Evolutionary conservation across 2,329 filamentous ascomycete species (phyloP).

Genomic region (Aspergillus piperis): DNA sequence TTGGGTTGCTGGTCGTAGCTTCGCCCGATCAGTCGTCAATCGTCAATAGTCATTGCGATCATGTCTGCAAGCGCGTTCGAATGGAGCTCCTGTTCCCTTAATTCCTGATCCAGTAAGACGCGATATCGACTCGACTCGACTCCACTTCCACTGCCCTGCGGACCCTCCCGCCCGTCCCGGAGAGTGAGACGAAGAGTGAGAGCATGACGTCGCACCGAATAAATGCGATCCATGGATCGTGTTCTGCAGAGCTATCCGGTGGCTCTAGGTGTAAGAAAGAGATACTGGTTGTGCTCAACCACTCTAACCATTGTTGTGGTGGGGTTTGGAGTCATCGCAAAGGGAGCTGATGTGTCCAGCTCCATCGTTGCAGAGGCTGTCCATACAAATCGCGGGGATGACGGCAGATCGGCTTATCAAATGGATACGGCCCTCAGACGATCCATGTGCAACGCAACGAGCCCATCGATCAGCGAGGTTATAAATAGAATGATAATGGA

Average conservation of each 20-base stretch:
- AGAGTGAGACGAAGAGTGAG: background rate
- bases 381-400: background rate
- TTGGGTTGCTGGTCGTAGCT: background rate
- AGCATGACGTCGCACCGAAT: background rate
- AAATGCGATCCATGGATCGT: background rate
- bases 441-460: conserved; percentile 4
- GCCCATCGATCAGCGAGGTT: background rate
- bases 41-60: background rate
- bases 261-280: background rate
- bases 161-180: conserved; percentile 9
- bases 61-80: background rate
- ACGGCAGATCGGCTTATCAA: conserved; percentile 2
- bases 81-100: background rate
- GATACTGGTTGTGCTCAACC: background rate
- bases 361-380: background rate
- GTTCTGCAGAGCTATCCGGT: background rate
- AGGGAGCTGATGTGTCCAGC: conserved; percentile 1
- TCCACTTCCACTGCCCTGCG: conserved; percentile 2
- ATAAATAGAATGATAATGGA: conserved; percentile 1
- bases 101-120: background rate
- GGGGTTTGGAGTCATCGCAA: background rate
- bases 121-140: background rate
- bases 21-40: background rate
- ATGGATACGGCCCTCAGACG: background rate
- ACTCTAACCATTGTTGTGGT: background rate